A percentile compares a stretch with the other conserved stretches of the same genome.
Conservation (phyloP, 805 yeast genomes). For the Nadsonia fulvescens region DNA sequence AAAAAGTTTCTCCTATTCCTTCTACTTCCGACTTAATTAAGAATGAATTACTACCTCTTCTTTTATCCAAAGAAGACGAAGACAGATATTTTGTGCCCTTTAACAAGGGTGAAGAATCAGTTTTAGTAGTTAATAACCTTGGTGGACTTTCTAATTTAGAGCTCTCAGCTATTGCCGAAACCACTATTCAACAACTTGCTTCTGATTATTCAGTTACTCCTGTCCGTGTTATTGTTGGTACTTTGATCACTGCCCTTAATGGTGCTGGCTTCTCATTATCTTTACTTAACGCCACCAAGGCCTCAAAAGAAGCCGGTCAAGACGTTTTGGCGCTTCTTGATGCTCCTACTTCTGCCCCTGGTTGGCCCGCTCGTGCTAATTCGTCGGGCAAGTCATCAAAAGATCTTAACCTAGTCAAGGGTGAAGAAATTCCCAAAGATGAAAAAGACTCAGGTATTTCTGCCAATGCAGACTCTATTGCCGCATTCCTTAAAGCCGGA, state of each 20-base stretch:
- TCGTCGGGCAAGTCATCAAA: not conserved
- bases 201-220: conserved; percentile 41
- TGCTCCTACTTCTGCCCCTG: conserved; percentile 60
- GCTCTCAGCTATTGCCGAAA: conserved; percentile 50
- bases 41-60: conserved; percentile 36
- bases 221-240: conserved; percentile 49
- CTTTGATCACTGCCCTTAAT: conserved; percentile 75
- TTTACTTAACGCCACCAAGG: conserved; percentile 46
- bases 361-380: conserved; percentile 31
- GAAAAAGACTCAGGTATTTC: conserved; percentile 17
- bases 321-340: conserved; percentile 42
- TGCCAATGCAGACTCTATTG: conserved; percentile 17
- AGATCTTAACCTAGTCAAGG: conserved; percentile 7
- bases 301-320: conserved; percentile 22
- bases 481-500: conserved; percentile 25
- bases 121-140: conserved; percentile 60
- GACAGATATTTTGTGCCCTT: conserved; percentile 42
- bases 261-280: conserved; percentile 88
- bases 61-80: conserved; percentile 62
- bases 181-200: conserved; percentile 34
- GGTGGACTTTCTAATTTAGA: conserved; percentile 83
- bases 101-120: conserved; percentile 40
- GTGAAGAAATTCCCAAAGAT: conserved; percentile 7
- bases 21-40: conserved; percentile 37
- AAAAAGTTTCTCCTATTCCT: conserved; percentile 50